These are phyloP conservation scores for Monotropa hypopitys DNA, from an alignment of 179 eudicot genomes.

Conservation along the genomic window DNA sequence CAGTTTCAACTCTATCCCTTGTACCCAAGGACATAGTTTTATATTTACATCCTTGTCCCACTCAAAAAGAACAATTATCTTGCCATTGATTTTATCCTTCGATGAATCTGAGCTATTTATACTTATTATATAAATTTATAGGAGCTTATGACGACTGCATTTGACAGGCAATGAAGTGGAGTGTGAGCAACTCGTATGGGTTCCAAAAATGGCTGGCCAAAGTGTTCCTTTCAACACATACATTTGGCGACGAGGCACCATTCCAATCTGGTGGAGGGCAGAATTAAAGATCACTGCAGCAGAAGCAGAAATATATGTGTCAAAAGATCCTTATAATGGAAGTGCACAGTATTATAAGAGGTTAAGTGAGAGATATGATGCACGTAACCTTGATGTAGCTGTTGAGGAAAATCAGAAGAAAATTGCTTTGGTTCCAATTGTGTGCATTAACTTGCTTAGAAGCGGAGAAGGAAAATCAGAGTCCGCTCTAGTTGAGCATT, in stretches of 20 bases:
- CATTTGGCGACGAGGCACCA: constrained; percentile 87
- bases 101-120: constrained; percentile 8
- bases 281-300: constrained; percentile 84
- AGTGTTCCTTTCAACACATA: constrained; percentile 86
- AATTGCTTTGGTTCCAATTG: constrained; percentile 65
- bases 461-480: constrained; percentile 91
- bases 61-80: not conserved
- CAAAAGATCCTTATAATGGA: constrained; percentile 87
- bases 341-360: constrained; percentile 79
- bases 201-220: constrained; percentile 56
- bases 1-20: not conserved
- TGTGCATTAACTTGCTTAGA: constrained; percentile 80
- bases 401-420: constrained; percentile 52
- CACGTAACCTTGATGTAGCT: constrained; percentile 41
- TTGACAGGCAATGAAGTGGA: constrained; percentile 92
- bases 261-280: constrained; percentile 99
- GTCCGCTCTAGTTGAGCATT: constrained; percentile 71
- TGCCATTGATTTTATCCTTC: not conserved
- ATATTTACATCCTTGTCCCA: not conserved
- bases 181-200: constrained; percentile 98
- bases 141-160: constrained; percentile 6
- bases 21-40: not conserved
- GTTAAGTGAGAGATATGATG: constrained; percentile 71
- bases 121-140: constrained; percentile 5
- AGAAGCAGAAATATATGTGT: constrained; percentile 94